Conservation (phyloP, 176 grass and related monocot species). For the Eleusine indica region DNA sequence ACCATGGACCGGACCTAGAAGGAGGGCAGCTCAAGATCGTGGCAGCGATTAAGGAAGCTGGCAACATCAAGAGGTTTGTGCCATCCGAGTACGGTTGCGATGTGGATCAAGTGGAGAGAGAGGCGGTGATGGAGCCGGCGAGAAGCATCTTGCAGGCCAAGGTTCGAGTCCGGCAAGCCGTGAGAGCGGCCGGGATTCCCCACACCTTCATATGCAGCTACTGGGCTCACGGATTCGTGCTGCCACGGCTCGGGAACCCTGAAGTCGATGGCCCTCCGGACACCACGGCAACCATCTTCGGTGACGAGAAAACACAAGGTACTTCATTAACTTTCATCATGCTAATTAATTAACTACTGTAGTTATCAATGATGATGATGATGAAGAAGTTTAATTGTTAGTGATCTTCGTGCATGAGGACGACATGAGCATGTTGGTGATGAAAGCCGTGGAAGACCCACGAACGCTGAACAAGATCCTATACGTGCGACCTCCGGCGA, state of each 20-base stretch:
- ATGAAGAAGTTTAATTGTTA: no score
- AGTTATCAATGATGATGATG: no score
- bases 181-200: conserved; percentile 37
- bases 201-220: conserved; percentile 51
- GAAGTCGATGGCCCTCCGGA: neutral
- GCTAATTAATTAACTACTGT: no score
- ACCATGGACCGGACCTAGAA: neutral
- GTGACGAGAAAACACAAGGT: conserved; percentile 30
- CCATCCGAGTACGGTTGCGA: conserved; percentile 51
- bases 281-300: conserved; percentile 30
- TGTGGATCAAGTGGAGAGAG: neutral
- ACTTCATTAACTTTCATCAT: no score
- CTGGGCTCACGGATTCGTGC: conserved; percentile 31
- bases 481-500: conserved; percentile 44
- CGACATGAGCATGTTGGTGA: conserved; percentile 44
- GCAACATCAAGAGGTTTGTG: conserved; percentile 38
- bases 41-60: conserved; percentile 39
- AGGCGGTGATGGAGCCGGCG: conserved; percentile 35
- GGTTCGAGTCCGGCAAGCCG: neutral
- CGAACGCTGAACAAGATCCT: conserved; percentile 55
- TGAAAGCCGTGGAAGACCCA: conserved; percentile 54
- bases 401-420: conserved; percentile 47
- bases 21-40: conserved; percentile 40
- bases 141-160: conserved; percentile 33
- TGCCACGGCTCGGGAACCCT: conserved; percentile 11